Conservation (phyloP, 306 rosid species). For the Inga leiocalycina region DNA sequence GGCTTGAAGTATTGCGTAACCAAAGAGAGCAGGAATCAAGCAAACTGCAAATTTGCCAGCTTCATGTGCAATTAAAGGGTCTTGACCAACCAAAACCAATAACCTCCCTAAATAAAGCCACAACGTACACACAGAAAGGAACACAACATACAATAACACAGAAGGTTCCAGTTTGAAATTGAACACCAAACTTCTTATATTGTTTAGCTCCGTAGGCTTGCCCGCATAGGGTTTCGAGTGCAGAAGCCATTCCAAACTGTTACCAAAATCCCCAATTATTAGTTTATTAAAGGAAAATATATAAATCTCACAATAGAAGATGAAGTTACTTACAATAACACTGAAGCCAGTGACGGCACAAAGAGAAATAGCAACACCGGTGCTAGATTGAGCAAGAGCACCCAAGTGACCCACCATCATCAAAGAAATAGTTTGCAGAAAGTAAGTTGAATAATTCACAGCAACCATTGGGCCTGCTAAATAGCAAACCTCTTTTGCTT, state of each 20-base stretch:
- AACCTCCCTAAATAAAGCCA: too few species aligned
- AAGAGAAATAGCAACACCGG: background rate
- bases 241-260: background rate
- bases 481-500: background rate
- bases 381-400: background rate
- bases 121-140: too few species aligned
- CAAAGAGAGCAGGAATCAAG: too few species aligned
- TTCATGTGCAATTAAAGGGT: too few species aligned
- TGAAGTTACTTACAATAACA: background rate
- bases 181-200: too few species aligned
- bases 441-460: background rate
- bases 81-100: too few species aligned
- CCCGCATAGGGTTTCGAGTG: background rate
- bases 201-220: background rate
- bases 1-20: conserved; percentile 60
- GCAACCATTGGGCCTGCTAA: background rate
- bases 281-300: background rate
- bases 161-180: too few species aligned
- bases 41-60: too few species aligned
- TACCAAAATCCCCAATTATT: too few species aligned
- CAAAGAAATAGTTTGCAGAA: background rate
- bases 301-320: background rate
- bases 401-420: background rate
- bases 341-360: background rate
- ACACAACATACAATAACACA: too few species aligned